A percentile compares a stretch with the other conserved stretches of the same genome.
Conservation (phyloP, 371 early-diverging fungal genomes). For the Syncephalastrum racemosum region DNA sequence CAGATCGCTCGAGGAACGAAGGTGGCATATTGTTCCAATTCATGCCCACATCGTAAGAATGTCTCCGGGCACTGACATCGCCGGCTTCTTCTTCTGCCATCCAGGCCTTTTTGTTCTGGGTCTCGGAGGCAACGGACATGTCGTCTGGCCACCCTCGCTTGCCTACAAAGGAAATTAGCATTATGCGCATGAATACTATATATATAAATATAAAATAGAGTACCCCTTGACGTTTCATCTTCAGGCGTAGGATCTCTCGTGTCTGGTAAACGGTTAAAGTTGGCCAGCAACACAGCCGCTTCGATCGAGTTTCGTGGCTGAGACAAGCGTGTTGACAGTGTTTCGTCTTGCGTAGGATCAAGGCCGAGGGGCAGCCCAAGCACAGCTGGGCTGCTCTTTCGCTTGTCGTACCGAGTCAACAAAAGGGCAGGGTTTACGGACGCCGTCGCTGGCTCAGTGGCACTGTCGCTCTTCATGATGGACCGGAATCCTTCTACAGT, state of each 20-base stretch:
- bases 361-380: slow-evolving; percentile 38
- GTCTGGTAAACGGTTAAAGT: slow-evolving; percentile 32
- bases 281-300: slow-evolving; percentile 49
- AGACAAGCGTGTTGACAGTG: slow-evolving; percentile 34
- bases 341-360: slow-evolving; percentile 23
- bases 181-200: slow-evolving; percentile 42
- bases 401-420: slow-evolving; percentile 24
- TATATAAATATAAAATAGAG: background rate
- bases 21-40: slow-evolving; percentile 42
- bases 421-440: slow-evolving; percentile 12
- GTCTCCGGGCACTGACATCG: slow-evolving; percentile 22
- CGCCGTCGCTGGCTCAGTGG: no score
- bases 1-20: slow-evolving; percentile 28
- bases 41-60: slow-evolving; percentile 44
- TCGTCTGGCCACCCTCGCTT: slow-evolving; percentile 18
- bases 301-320: slow-evolving; percentile 50
- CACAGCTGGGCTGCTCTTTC: slow-evolving; percentile 51
- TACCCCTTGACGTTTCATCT: background rate
- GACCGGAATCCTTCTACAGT: no score
- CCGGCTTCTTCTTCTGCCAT: slow-evolving; percentile 3
- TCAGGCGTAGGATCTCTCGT: background rate
- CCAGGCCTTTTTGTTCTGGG: slow-evolving; percentile 27
- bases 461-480: no score
- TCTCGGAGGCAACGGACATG: slow-evolving; percentile 37
- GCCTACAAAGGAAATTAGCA: no score